Base-by-base conservation (phyloP, 495 filamentous ascomycete species). In the Aspergillus steynii region DNA sequence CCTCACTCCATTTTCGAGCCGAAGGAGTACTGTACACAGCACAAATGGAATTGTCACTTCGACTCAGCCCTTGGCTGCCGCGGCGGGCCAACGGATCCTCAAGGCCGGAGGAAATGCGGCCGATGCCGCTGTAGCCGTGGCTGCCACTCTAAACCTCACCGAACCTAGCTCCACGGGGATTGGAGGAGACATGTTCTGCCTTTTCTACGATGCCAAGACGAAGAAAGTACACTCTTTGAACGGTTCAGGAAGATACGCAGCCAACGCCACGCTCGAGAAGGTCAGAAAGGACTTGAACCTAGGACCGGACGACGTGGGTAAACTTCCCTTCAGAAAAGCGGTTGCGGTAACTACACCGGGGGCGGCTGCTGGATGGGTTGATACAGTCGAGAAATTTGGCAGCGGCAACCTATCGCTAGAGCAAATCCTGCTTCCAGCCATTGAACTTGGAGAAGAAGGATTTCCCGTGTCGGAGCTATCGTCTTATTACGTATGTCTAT, bases 141-240 rank as follows among this genome's bases (percentile, higher is more conserved):
- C 93, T 50, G 95, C 95, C 45, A 91, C 84, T 29, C 76, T 99
- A 29, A 97, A 97, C 75, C 86, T 98, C 73, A 96, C 96, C 4
- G 96, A 99, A 69, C 96, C 95, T 12, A 85, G 87, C 47, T 93
- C 89, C 0, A 98, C 95, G 3, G 95, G 95, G n/a, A 97, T 99
- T 62, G 95, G 96, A 60, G 95, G 95, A 34, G 95, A 99, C 76
- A 92, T 97, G 87, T 99, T 99, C 81, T 96, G 92, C 72, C 87
- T 99, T 9, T 98, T 87, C 82, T 98, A 96, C 77, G 82, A 92
- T 68, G 89, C 90, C 53, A 85, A 89, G 64, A 94, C 88, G 0
- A 88, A 88, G 66, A 90, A 88, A 59, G 85, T 97, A 10, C 88
- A 86, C 61, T 90, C 91, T 8, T 74, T 99, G 62, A 99, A 99